Conservation (phyloP, 768 basidiomycete genomes). For the Termitomyces sp. region DNA sequence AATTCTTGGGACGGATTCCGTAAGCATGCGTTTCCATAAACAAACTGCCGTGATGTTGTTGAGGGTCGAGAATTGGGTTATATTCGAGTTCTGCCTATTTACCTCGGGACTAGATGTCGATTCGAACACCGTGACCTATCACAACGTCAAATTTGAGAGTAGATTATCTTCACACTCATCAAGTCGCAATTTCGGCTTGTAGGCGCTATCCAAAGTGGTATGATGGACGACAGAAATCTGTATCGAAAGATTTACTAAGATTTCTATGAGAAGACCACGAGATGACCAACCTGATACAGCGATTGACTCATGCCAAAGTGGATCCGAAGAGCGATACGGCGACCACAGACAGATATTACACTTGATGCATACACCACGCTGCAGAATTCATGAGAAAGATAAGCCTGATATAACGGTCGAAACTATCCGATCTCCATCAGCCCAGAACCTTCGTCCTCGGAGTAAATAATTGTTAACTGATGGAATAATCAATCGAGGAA, state of each 20-base stretch:
- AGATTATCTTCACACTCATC: background rate
- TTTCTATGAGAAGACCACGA: background rate
- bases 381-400: slow-evolving; percentile 10
- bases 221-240: background rate
- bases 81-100: background rate
- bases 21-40: background rate
- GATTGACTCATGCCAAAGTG: background rate
- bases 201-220: background rate
- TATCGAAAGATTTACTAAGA: background rate
- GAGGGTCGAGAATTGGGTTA: background rate
- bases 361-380: background rate
- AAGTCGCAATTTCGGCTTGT: background rate
- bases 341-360: background rate
- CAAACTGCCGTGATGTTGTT: background rate
- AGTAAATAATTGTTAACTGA: background rate
- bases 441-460: slow-evolving; percentile 7
- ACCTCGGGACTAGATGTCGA: background rate
- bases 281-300: slow-evolving; percentile 1
- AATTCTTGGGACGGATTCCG: background rate
- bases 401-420: background rate
- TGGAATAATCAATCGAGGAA: background rate
- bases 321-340: background rate
- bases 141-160: background rate
- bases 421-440: background rate
- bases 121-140: background rate